Evolutionary conservation across 2,329 filamentous ascomycete genomes (phyloP).

Genomic region (Pseudocercospora pini-densiflorae): DNA sequence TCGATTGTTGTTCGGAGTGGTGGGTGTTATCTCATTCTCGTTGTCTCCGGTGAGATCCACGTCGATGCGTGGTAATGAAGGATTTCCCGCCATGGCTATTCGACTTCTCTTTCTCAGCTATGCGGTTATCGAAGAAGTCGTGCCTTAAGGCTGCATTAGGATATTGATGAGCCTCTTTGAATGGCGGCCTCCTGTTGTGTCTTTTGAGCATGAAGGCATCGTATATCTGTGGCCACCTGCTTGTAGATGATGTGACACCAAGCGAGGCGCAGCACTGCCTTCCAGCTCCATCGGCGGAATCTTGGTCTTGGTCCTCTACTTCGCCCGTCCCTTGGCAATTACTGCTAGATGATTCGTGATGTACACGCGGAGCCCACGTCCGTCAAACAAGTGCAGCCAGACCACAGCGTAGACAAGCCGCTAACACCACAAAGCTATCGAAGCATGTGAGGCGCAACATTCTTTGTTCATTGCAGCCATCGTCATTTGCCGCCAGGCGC

Average conservation of each 20-base stretch:
- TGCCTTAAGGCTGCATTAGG: slow-evolving; percentile 9
- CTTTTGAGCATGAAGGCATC: slow-evolving; percentile 4
- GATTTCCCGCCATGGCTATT: slow-evolving; percentile 27
- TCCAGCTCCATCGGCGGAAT: slow-evolving; percentile 12
- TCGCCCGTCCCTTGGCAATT: slow-evolving; percentile 18
- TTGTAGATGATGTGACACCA: slow-evolving; percentile 12
- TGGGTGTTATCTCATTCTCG: slow-evolving; percentile 24
- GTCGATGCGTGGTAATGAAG: slow-evolving; percentile 27
- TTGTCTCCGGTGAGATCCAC: slow-evolving; percentile 22
- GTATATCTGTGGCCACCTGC: slow-evolving; percentile 10
- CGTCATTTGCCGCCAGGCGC: slow-evolving; percentile 1
- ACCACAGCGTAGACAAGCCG: neutral
- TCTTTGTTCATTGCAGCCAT: slow-evolving; percentile 7
- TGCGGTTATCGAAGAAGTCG: slow-evolving; percentile 1
- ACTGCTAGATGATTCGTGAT: slow-evolving; percentile 13
- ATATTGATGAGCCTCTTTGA: neutral
- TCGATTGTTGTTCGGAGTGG: slow-evolving; percentile 17
- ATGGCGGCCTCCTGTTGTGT: neutral
- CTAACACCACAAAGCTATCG: slow-evolving; percentile 13
- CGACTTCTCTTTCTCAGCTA: neutral
- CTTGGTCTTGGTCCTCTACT: slow-evolving; percentile 11
- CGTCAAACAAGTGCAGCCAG: slow-evolving; percentile 1
- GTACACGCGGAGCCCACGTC: slow-evolving; percentile 9
- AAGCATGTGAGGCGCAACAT: slow-evolving; percentile 12
- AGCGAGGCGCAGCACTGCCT: slow-evolving; percentile 22